Percentiles rank a stretch among this genome's conserved stretches.
Conservation (phyloP, 1,139 yeast species). For the Suhomyces yuchorum region DNA sequence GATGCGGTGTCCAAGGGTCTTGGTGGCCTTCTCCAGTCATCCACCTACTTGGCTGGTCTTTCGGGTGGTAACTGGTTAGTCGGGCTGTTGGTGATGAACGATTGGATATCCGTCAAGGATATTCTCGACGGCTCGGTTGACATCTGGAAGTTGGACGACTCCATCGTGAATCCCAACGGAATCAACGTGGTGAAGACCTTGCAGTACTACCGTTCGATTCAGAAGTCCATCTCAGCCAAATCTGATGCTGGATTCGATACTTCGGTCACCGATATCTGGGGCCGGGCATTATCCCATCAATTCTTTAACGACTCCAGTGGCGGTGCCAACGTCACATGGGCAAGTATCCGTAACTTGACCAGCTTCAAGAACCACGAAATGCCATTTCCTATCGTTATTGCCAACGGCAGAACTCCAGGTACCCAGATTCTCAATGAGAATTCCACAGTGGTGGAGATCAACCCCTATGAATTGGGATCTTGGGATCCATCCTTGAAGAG, state of each 20-base stretch:
- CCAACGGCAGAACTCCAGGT: conserved; percentile 44
- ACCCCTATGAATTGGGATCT: conserved; percentile 47
- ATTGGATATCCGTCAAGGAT: conserved; percentile 42
- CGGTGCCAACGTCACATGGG: conserved; percentile 44
- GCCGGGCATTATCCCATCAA: conserved; percentile 43
- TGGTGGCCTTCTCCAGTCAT: conserved; percentile 44
- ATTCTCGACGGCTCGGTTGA: conserved; percentile 28
- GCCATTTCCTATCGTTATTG: conserved; percentile 46
- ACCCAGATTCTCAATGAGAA: conserved; percentile 36
- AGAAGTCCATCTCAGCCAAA: conserved; percentile 34
- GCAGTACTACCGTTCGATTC: conserved; percentile 35
- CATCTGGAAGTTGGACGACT: conserved; percentile 45
- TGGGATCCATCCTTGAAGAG: conserved; percentile 45
- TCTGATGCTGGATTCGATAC: conserved; percentile 38
- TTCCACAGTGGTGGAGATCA: conserved; percentile 45
- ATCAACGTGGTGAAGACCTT: conserved; percentile 36
- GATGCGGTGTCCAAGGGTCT: conserved; percentile 31
- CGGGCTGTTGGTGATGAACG: conserved; percentile 40
- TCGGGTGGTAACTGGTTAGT: conserved; percentile 51
- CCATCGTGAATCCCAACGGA: conserved; percentile 45
- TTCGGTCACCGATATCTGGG: conserved; percentile 49
- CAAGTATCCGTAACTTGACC: conserved; percentile 31
- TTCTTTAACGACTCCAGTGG: conserved; percentile 29
- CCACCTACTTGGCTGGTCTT: conserved; percentile 43
- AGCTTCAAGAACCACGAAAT: conserved; percentile 36